Base-by-base conservation (phyloP, 495 filamentous ascomycete species). In the Neurospora tetraspora region DNA sequence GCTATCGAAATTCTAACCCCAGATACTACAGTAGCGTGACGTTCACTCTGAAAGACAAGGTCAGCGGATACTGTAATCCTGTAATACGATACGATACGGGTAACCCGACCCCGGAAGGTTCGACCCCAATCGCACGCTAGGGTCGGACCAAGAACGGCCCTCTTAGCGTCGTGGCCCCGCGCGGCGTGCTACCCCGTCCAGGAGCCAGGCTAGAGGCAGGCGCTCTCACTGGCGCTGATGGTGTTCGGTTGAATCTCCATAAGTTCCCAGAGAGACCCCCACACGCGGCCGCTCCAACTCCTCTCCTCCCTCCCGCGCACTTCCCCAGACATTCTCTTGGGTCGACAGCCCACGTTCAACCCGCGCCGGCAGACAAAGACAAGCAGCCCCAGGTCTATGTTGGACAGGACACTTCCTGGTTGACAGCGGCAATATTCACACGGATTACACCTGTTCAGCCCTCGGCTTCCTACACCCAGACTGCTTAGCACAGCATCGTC, bases 211-310 rank as follows among this genome's bases (percentile, higher is more conserved):
- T 20, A 5, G 45, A 53, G 45, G 45, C 0, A 53, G 45, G 45
- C 45, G n/a, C n/a, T n/a, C n/a, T n/a, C n/a, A n/a, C n/a, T n/a
- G n/a, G n/a, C n/a, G 45, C 45, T 53, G 45, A 53, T 23, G 45
- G 45, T 53, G 45, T 53, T 34, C 12, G 1, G 53, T 34, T 61
- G 53, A 61, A 34, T 61, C 53, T 61, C 53, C 53, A 61, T 61
- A 61, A 61, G 53, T 61, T 61, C 53, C 53, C 53, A 31, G 45
- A 36, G 72, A 79, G 77, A 80, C 78, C 78, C 78, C 78, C 78
- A 80, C 78, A 77, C 78, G 73, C 34, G 34, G 34, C 73, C 75
- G 73, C 76, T 71, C 70, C 71, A 61, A 71, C 70, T 71, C 70
- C 40, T 71, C 71, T 75, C 72, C 74, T 77, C 77, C 76, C 74